These are phyloP conservation scores for Amanita exitialis DNA, from an alignment of 768 basidiomycete genomes.

Conservation along the genomic window DNA sequence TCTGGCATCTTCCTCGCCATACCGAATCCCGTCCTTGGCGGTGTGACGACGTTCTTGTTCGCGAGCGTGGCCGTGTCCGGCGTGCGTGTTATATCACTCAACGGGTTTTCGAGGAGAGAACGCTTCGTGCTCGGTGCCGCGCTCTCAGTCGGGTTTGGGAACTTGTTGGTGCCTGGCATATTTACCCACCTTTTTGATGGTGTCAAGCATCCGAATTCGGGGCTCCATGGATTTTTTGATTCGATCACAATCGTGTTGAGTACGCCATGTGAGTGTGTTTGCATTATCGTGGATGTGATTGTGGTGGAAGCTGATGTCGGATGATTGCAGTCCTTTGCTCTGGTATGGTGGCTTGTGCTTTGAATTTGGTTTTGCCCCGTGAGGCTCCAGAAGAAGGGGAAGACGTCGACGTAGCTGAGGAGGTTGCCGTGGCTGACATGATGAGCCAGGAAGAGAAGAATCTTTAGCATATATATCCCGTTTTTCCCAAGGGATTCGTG, in stretches of 20 bases:
- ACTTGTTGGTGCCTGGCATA: conserved; percentile 54
- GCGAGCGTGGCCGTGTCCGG: conserved; percentile 67
- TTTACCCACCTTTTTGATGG: conserved; percentile 65
- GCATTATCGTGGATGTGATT: conserved; percentile 2
- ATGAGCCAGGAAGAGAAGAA: not conserved
- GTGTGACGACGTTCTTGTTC: conserved; percentile 84
- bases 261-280: conserved; percentile 58
- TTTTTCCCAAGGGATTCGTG: too few relatives aligned
- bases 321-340: conserved; percentile 39
- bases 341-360: conserved; percentile 17
- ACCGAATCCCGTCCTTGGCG: conserved; percentile 73
- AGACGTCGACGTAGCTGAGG: not conserved
- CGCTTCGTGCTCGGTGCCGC: conserved; percentile 65
- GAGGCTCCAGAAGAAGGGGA: not conserved
- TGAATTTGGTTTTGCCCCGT: not conserved
- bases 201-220: conserved; percentile 39
- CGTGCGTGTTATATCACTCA: conserved; percentile 54
- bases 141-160: conserved; percentile 59
- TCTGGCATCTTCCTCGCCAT: conserved; percentile 77
- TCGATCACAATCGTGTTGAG: conserved; percentile 74
- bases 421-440: not conserved
- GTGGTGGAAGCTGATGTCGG: conserved; percentile 4
- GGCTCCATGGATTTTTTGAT: conserved; percentile 59
- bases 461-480: not conserved
- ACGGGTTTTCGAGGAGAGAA: conserved; percentile 51